Evolutionary conservation across 345 rosid genomes (phyloP), one percentile per base, ranked within the genome.

Genomic region (Pugionium cornutum): DNA sequence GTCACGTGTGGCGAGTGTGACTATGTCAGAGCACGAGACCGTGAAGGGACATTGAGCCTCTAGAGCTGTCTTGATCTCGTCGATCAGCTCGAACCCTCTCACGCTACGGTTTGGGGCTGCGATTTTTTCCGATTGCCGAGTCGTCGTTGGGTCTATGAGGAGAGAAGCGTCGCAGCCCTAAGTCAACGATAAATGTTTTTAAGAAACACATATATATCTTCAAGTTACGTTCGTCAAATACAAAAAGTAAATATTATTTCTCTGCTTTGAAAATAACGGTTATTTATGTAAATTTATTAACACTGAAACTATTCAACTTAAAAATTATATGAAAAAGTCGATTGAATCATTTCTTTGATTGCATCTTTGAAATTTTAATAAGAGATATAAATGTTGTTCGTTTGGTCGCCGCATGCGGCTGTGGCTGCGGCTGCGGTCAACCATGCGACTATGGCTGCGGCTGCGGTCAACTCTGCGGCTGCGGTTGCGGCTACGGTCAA

Each of bases 1-100:
- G 32, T 91, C 91, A 26, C 92, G 81, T 10, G 94, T 66, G 0
- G 91, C 97, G 0, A 85, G 68, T 2, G 91, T 62, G 57, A 89
- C 29, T 53, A 74, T 74, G 46, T 76, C 79, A 0, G 79, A 49
- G 48, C 79, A 75, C 1, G 79, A 75, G 56, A 75, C 79, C 34
- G 0, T 53, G 0, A 44, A 44, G 4, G 75, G 79, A 35, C 79
- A 75, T 53, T 58, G 46, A 64, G 75, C 71, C 44, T 75, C 79
- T 6, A 75, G 67, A 28, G 45, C 56, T 1, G 50, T 36, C 72
- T 75, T 75, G 47, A 70, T 70, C 51, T 75, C 51, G 52, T 75
- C 75, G 26, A 75, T 75, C 29, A 75, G 58, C 6, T 75, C 79
- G 48, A 50, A 75, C 1, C 68, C 79, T 56, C 79, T 47, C 1